These are phyloP conservation scores for Haberlea rhodopensis DNA, from an alignment of 257 asterid species.

Conservation along the genomic window DNA sequence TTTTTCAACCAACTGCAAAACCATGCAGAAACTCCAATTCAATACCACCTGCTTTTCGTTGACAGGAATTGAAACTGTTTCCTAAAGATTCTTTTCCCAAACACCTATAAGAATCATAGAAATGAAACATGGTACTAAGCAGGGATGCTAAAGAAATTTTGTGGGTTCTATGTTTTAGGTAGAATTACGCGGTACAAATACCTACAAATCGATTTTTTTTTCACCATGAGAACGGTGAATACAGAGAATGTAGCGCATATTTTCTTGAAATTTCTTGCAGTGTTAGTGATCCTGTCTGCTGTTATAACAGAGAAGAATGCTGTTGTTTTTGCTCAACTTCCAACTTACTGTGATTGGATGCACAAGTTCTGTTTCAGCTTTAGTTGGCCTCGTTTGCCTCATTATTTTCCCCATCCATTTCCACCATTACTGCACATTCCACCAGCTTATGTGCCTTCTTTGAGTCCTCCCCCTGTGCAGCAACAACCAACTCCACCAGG, in stretches of 20 bases:
- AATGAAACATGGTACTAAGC: neutral
- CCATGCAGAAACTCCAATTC: slow-evolving; percentile 1
- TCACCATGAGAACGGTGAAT: neutral
- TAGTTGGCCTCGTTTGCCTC: slow-evolving; percentile 13
- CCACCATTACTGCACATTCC: neutral
- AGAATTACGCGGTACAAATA: slow-evolving; percentile 4
- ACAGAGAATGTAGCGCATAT: neutral
- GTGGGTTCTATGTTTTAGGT: neutral
- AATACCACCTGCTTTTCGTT: slow-evolving; percentile 5
- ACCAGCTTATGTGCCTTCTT: neutral
- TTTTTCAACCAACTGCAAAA: slow-evolving; percentile 16
- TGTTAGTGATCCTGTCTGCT: neutral
- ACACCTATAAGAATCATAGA: slow-evolving; percentile 17
- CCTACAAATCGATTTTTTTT: neutral
- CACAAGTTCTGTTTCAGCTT: slow-evolving; percentile 14
- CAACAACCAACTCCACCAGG: neutral
- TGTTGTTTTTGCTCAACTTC: neutral
- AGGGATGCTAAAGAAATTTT: neutral
- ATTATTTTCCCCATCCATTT: neutral
- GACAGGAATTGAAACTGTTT: neutral
- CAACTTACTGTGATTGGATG: neutral
- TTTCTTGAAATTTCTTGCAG: neutral
- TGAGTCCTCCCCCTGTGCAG: neutral
- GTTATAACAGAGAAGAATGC: neutral
- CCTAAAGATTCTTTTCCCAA: neutral